Evolutionary conservation across 352 stramenopile species (phyloP), one percentile per base, ranked within the genome.

Genomic region (Phytopythium kandeliae): DNA sequence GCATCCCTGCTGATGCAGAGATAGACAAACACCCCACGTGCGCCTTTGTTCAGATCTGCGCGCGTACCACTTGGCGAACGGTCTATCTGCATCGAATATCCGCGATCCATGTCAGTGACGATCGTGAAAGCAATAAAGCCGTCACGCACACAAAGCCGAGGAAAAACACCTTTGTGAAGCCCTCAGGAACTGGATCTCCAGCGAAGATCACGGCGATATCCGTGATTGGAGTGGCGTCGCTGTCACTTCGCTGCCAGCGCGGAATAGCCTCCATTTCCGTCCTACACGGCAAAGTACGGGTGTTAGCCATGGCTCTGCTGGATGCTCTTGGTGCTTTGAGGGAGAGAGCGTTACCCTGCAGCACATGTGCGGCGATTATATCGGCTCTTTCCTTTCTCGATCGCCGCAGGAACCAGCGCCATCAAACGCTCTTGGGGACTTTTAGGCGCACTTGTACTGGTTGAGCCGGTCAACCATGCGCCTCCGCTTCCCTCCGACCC

Each of bases 141-240:
- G n/a, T n/a, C n/a, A n/a, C n/a, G n/a, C n/a, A n/a, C n/a, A n/a
- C n/a, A n/a, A n/a, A n/a, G n/a, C n/a, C n/a, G n/a, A n/a, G n/a
- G n/a, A n/a, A n/a, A n/a, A n/a, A 17, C 19, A 92, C 82, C 74
- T 91, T 92, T 1, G 61, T 79, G 58, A 80, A 92, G 2, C 80
- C 75, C 5, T 83, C 75, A 3, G 84, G 81, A 25, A 89, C 53
- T 2, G 66, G 54, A 28, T 95, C 84, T 17, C 84, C 79, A 31
- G 74, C 87, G 38, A 89, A 91, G 16, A 92, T 89, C 42, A 89
- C 81, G 1, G 68, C 71, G 21, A 95, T 56, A 40, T 95, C 78
- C 0, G 66, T 86, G 34, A 92, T 85, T 11, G 81, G 68, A 19
- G 49, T 40, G 47, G 85, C 62, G 4, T 86, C 69, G 6, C 38